A percentile compares a stretch with the other conserved stretches of the same genome.
Evolutionary conservation across 1,284 basidiomycete genomes (phyloP).

Genomic region (Tilletia walkeri): DNA sequence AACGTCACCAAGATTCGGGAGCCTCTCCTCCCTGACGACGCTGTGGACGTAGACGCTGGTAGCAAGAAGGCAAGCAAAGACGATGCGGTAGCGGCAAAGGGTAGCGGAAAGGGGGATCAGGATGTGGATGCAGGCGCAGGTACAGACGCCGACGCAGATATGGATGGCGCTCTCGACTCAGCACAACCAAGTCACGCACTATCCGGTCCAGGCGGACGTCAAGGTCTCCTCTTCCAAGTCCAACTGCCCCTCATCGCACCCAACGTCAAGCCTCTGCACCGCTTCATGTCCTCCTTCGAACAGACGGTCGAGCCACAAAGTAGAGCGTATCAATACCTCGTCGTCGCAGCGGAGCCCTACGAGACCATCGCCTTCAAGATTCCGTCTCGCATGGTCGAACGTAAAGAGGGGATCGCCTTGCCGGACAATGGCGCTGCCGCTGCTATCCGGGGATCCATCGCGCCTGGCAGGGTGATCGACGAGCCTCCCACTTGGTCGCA

Average conservation of each 20-base stretch:
- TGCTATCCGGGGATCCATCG: not conserved
- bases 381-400: not conserved
- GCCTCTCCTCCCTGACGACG: constrained; percentile 27
- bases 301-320: constrained; percentile 75
- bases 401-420: no score
- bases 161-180: no score
- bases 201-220: no score
- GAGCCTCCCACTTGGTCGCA: constrained; percentile 48
- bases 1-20: constrained; percentile 85
- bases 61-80: not conserved
- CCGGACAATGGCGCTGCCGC: not conserved
- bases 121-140: not conserved
- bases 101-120: constrained; percentile 54
- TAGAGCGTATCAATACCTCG: constrained; percentile 92
- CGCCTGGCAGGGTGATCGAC: constrained; percentile 88
- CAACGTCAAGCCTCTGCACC: no score
- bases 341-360: constrained; percentile 97
- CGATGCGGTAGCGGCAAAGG: not conserved
- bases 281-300: no score
- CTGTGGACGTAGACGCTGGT: not conserved
- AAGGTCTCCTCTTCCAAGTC: no score
- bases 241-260: no score
- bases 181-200: no score
- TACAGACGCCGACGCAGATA: no score
- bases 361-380: constrained; percentile 93